These are phyloP conservation scores for Beauveria bassiana DNA, from an alignment of 2,329 filamentous ascomycete genomes.

Conservation along the genomic window DNA sequence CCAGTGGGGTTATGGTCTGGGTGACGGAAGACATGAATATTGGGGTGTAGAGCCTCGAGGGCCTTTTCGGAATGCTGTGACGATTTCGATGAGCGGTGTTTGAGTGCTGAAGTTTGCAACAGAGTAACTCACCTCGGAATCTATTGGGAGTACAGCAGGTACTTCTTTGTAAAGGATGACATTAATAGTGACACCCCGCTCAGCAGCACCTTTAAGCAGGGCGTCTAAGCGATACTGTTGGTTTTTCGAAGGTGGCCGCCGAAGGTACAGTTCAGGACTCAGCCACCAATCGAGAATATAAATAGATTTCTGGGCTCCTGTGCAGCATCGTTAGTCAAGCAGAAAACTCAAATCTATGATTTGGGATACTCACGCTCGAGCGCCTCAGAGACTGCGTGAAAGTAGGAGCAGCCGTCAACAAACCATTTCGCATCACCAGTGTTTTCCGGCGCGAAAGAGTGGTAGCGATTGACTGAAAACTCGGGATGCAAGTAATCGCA, in stretches of 20 bases:
- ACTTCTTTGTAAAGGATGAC: slow-evolving; percentile 93
- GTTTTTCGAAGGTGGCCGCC: slow-evolving; percentile 72
- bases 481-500: slow-evolving; percentile 35
- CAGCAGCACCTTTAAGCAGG: slow-evolving; percentile 72
- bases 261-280: slow-evolving; percentile 79
- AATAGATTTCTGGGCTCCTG: slow-evolving; percentile 65
- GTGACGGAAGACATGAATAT: slow-evolving; percentile 83
- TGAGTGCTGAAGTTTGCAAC: not conserved
- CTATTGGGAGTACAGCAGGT: slow-evolving; percentile 63
- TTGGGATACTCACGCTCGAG: slow-evolving; percentile 47
- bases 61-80: slow-evolving; percentile 68
- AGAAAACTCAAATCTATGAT: not conserved
- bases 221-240: slow-evolving; percentile 77
- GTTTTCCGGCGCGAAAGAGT: slow-evolving; percentile 66
- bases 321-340: not conserved
- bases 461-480: slow-evolving; percentile 45
- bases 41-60: slow-evolving; percentile 69
- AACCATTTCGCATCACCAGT: slow-evolving; percentile 79
- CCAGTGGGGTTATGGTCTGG: slow-evolving; percentile 78
- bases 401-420: slow-evolving; percentile 76
- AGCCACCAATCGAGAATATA: slow-evolving; percentile 91
- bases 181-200: slow-evolving; percentile 76
- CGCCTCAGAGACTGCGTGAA: slow-evolving; percentile 76
- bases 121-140: slow-evolving; percentile 35
- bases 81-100: slow-evolving; percentile 18